Evolutionary conservation across 169 alveolate genomes (phyloP).

Genomic region (Besnoitia besnoiti): DNA sequence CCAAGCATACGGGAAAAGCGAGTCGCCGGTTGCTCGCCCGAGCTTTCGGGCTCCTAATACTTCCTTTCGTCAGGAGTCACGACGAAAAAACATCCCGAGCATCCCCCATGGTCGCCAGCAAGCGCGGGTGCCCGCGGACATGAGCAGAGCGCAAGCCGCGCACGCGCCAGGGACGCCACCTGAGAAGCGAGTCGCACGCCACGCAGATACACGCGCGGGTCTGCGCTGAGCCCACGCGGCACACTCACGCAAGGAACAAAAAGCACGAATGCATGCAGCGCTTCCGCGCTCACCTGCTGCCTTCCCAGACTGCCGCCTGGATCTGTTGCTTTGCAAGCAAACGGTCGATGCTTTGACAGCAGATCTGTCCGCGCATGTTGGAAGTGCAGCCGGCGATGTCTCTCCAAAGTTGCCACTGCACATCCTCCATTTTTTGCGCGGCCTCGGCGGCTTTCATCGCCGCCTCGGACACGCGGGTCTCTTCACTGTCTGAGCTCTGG

Average conservation of each 20-base stretch:
- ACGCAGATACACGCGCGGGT: too few relatives aligned
- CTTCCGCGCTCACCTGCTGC: not conserved
- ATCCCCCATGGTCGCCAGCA: too few relatives aligned
- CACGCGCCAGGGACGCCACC: too few relatives aligned
- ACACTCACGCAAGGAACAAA: not conserved
- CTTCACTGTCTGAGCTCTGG: not conserved
- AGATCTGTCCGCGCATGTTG: not conserved
- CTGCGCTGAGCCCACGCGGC: not conserved
- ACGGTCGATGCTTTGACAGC: not conserved
- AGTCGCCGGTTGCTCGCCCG: too few relatives aligned
- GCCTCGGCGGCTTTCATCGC: not conserved
- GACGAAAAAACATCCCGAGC: too few relatives aligned
- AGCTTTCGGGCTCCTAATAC: too few relatives aligned
- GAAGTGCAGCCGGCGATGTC: not conserved
- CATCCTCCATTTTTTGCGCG: not conserved
- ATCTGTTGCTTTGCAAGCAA: not conserved
- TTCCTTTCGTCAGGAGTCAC: too few relatives aligned
- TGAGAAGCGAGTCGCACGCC: too few relatives aligned
- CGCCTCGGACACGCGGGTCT: not conserved
- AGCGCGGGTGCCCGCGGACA: too few relatives aligned
- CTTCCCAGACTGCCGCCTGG: slow-evolving; percentile 34
- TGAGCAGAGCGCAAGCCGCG: too few relatives aligned
- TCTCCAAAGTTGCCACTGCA: slow-evolving; percentile 23
- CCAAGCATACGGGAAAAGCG: too few relatives aligned
- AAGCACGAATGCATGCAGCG: not conserved